These are phyloP conservation scores for Candida peoriensis DNA, from an alignment of 805 yeast species.

Conservation along the genomic window DNA sequence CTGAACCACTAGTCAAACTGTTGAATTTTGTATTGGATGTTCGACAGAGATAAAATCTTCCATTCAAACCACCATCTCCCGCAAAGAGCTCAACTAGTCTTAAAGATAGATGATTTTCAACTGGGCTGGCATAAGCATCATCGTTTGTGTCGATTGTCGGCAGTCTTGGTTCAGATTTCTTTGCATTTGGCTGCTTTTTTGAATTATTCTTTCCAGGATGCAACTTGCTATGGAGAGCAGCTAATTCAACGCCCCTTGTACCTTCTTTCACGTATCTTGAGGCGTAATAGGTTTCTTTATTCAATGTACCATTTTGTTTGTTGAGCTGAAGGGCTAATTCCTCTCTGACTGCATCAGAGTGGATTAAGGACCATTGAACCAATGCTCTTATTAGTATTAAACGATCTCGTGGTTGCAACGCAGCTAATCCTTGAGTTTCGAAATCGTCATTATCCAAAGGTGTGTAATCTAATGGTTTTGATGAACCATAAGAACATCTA, in stretches of 20 bases:
- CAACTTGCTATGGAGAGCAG: too few species aligned
- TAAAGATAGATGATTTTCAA: conserved; percentile 15
- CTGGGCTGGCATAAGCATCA: conserved; percentile 18
- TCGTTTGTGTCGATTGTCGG: too few species aligned
- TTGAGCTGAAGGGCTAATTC: conserved; percentile 6
- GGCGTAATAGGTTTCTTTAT: conserved; percentile 22
- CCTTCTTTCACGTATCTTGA: conserved; percentile 23
- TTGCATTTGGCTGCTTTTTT: conserved; percentile 4
- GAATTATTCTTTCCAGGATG: conserved; percentile 7
- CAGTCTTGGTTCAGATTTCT: conserved; percentile 4
- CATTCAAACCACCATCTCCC: conserved; percentile 23
- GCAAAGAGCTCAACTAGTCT: conserved; percentile 23
- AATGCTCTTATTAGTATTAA: conserved; percentile 19
- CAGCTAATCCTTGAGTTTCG: conserved; percentile 13
- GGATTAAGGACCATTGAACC: conserved; percentile 17
- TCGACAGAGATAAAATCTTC: conserved; percentile 22
- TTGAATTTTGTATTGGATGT: conserved; percentile 16
- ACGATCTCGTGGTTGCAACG: conserved; percentile 19
- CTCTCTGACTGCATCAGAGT: conserved; percentile 16
- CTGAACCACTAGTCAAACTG: conserved; percentile 11
- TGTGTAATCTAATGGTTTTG: conserved; percentile 13
- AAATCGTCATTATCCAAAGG: conserved; percentile 21
- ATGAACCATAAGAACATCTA: conserved; percentile 7
- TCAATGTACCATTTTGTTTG: conserved; percentile 18
- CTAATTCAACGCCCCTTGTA: conserved; percentile 13